phyloP scores from a whole-genome alignment of 2,329 filamentous ascomycete genomes.

The Elsinoe australis region DNA sequence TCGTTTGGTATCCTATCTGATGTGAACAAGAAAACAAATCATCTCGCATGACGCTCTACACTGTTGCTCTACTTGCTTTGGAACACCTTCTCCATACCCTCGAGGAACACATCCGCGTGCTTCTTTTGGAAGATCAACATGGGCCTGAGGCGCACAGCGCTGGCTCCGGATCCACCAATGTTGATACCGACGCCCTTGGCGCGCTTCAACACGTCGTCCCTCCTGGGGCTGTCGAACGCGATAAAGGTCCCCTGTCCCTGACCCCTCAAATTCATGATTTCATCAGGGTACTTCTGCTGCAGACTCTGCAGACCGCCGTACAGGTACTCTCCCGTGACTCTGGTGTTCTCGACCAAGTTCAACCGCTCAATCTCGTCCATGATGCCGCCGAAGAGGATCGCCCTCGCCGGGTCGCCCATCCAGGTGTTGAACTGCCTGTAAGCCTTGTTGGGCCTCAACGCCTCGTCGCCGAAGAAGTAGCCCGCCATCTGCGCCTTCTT shows the following conservation, averaged over 20 bases:
- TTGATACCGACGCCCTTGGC: slow-evolving; percentile 74
- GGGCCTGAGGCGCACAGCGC: slow-evolving; percentile 67
- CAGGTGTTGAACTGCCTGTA: slow-evolving; percentile 95
- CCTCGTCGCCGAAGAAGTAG: slow-evolving; percentile 75
- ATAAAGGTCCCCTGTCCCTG: slow-evolving; percentile 84
- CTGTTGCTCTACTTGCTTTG: slow-evolving; percentile 13
- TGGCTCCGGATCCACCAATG: slow-evolving; percentile 69
- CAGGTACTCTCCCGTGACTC: slow-evolving; percentile 66
- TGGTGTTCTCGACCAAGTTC: slow-evolving; percentile 67
- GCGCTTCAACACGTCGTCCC: slow-evolving; percentile 67
- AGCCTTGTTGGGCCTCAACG: slow-evolving; percentile 74
- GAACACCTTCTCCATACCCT: slow-evolving; percentile 24
- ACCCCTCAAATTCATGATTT: slow-evolving; percentile 73
- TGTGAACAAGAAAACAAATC: slow-evolving; percentile 1
- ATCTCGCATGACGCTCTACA: neutral
- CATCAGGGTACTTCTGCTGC: slow-evolving; percentile 58
- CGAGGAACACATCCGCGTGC: slow-evolving; percentile 72
- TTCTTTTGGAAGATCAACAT: slow-evolving; percentile 86
- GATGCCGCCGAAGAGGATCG: slow-evolving; percentile 74
- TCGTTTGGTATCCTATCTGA: neutral
- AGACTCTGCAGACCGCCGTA: slow-evolving; percentile 60
- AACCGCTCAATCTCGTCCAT: slow-evolving; percentile 67
- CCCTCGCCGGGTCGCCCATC: slow-evolving; percentile 83
- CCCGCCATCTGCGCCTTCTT: slow-evolving; percentile 91
- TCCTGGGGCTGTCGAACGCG: slow-evolving; percentile 71